phyloP scores from a whole-genome alignment of 495 filamentous ascomycete genomes.

The Aspergillus haitiensis region DNA sequence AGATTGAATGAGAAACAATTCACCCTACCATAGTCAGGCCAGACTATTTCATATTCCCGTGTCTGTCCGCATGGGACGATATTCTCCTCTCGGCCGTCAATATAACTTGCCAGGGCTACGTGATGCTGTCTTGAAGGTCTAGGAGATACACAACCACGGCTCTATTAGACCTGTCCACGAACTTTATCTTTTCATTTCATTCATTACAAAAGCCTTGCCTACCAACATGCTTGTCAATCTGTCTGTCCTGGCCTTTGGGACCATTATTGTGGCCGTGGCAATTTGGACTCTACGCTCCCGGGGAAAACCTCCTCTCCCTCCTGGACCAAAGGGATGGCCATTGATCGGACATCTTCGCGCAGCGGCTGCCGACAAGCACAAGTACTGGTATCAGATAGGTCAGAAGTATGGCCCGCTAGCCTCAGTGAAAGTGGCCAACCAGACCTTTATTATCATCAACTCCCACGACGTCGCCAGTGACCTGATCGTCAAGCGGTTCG shows the following conservation, averaged over 20 bases:
- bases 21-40: background rate
- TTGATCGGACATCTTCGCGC: background rate
- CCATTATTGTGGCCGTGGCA: background rate
- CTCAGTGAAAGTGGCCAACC: background rate
- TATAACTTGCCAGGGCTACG: background rate
- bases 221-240: background rate
- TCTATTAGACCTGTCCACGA: background rate
- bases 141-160: background rate
- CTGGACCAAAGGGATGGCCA: background rate
- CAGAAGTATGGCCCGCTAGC: background rate
- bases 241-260: background rate
- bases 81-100: background rate
- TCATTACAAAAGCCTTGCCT: background rate
- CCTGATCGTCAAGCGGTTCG: background rate
- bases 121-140: background rate
- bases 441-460: background rate
- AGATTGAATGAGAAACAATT: background rate
- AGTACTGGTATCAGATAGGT: background rate
- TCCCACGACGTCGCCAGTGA: background rate
- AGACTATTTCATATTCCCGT: background rate
- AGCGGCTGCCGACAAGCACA: background rate
- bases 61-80: too few relatives aligned
- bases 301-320: background rate
- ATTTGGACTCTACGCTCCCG: background rate
- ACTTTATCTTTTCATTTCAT: background rate